Evolutionary conservation across 2,329 filamentous ascomycete genomes (phyloP).

Genomic region (Neonectria hederae): DNA sequence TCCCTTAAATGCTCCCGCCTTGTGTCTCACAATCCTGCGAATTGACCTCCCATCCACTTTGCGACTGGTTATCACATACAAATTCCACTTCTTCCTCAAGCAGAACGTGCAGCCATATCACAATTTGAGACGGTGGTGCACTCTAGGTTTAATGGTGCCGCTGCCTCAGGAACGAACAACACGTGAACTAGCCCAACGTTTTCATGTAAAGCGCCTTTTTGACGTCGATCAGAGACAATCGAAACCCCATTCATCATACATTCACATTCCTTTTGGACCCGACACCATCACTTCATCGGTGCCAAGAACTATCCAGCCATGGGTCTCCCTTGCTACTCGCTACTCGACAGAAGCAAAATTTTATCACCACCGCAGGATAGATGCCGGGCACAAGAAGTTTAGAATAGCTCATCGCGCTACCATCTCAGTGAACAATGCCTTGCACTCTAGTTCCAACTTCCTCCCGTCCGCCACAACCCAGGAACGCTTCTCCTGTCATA

Average conservation of each 20-base stretch:
- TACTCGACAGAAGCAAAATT: background rate
- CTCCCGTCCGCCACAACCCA: conserved; percentile 8
- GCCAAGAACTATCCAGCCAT: background rate
- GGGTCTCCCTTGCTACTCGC: background rate
- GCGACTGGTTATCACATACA: background rate
- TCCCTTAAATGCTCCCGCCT: background rate
- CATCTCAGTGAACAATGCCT: background rate
- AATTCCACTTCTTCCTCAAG: background rate
- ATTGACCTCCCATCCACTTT: background rate
- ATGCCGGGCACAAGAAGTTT: background rate
- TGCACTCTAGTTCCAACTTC: background rate
- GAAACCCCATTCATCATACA: background rate
- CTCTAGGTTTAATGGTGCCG: background rate
- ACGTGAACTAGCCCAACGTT: background rate
- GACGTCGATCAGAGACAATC: background rate
- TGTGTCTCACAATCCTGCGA: background rate
- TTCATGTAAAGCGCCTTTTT: background rate
- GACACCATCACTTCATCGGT: background rate
- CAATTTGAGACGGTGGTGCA: background rate
- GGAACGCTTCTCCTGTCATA: background rate
- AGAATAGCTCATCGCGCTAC: background rate
- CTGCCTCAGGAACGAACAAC: background rate
- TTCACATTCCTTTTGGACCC: background rate
- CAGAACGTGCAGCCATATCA: too few relatives aligned
- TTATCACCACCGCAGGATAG: conserved; percentile 3